Evolutionary conservation across 164 flowering plant genomes (phyloP), one percentile per base, ranked within the genome.

Genomic region (Stephania yunnanensis): DNA sequence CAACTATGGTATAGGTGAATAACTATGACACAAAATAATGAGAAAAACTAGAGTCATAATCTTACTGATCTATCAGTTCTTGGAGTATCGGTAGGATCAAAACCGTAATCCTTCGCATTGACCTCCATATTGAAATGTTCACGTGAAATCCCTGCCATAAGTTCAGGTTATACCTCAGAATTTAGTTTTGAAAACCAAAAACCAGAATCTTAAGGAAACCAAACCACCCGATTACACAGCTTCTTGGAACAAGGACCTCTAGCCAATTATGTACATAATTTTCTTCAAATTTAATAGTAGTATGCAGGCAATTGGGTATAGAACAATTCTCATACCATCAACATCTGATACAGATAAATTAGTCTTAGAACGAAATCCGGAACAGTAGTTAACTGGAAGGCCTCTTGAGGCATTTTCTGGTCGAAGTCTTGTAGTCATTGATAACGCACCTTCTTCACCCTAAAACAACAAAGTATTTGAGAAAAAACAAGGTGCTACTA

Each of bases 371-470:
- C 97, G 95, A 69, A 96, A 96, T 12, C 99, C 99, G 19, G 99
- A 90, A 79, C 98, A 96, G 75, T 94, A 91, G 85, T 96, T 96
- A 75, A 96, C 98, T 75, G 99, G 98, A 77, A 89, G 84, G 73
- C 98, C 98, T 85, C 90, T 94, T 46, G 91, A 86, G 76, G 88
- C 80, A 78, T 73, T 84, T 76, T 70, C 80, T 48, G 93, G 84
- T 70, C 93, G 84, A 70, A 84, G 63, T 81, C 86, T 91, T 71
- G 99, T 96, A 55, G 99, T 92, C 98, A 96, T 92, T 70, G 99
- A 94, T 69, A 96, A 91, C 25, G 97, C 97, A 13, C 99, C 99
- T 86, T 96, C 99, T 85, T 96, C 99, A 68, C 98, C 99, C 99
- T 96, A 79, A 78, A 84, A 50, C 70, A 79, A 20, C 64, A 25